Evolutionary conservation across 2,329 filamentous ascomycete species (phyloP).

Genomic region (Botrytis hyacinthi): DNA sequence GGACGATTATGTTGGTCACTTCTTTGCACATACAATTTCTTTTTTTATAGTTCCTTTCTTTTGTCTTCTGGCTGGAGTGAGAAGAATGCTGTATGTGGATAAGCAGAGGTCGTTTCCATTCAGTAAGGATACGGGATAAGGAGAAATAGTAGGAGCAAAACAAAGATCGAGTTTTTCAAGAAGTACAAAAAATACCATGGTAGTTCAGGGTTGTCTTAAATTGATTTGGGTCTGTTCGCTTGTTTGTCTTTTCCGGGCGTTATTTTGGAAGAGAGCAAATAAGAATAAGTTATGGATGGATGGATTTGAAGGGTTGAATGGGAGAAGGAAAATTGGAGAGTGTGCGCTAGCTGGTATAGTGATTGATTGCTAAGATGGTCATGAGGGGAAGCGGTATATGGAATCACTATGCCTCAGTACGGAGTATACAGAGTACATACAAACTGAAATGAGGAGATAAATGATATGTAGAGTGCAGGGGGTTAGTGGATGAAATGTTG

Average conservation of each 20-base stretch:
- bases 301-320: neutral
- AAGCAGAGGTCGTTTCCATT: neutral
- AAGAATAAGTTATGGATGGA: neutral
- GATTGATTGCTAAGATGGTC: neutral
- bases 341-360: neutral
- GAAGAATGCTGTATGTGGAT: neutral
- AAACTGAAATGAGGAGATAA: neutral
- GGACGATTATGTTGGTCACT: neutral
- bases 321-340: neutral
- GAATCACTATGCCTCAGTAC: neutral
- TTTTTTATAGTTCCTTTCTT: neutral
- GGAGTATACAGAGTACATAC: neutral
- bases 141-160: neutral
- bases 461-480: neutral
- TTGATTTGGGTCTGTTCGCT: conserved; percentile 7
- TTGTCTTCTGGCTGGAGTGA: neutral
- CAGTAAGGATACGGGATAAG: neutral
- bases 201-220: conserved; percentile 9
- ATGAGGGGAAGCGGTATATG: neutral
- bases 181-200: conserved; percentile 5
- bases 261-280: neutral
- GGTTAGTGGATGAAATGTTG: neutral
- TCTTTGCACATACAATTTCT: conserved; percentile 3
- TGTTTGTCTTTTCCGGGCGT: neutral
- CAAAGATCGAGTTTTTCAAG: neutral